Conservation (phyloP, 176 grass and related monocot genomes). For the Triticum turgidum region DNA sequence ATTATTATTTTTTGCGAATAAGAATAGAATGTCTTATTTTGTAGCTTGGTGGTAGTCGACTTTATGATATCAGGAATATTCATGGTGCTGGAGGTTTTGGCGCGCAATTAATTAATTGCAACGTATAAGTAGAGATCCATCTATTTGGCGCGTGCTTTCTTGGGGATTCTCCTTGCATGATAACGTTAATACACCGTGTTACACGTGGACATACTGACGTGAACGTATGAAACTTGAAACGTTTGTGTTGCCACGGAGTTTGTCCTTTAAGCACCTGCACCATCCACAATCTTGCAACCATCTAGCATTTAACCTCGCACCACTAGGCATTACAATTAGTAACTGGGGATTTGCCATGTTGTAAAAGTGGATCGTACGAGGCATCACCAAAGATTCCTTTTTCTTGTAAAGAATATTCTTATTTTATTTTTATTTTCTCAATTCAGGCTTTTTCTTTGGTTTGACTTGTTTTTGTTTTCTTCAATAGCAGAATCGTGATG, state of each 20-base stretch:
- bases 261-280: background rate
- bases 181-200: background rate
- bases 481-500: background rate
- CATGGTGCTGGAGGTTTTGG: background rate
- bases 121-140: background rate
- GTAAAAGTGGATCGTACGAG: background rate
- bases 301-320: background rate
- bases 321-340: background rate
- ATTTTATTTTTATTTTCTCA: background rate
- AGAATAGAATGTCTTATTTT: background rate
- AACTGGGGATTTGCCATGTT: background rate
- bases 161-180: background rate
- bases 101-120: background rate
- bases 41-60: conserved; percentile 1
- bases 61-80: background rate
- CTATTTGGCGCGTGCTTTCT: background rate
- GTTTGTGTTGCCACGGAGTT: background rate
- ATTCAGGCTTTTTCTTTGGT: background rate
- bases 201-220: background rate
- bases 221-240: background rate
- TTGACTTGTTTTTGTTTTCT: background rate
- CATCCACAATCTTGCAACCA: background rate
- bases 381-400: background rate
- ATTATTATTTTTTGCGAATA: background rate
- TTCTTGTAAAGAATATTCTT: background rate